phyloP scores from a whole-genome alignment of 2,329 filamentous ascomycete species.

The Hyphodiscus sp. region DNA sequence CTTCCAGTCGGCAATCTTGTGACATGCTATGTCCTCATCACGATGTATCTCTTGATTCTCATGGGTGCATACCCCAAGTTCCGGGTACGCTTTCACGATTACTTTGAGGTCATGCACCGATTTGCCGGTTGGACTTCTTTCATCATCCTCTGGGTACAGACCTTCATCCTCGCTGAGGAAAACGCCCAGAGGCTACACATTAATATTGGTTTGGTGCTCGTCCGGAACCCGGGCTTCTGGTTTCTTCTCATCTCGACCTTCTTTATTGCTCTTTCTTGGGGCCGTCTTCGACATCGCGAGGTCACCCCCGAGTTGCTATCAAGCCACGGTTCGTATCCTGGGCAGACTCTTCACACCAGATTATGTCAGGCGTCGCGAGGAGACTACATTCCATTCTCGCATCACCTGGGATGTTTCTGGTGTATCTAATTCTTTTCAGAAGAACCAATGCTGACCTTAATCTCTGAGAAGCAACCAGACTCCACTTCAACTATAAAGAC shows the following conservation, averaged over 20 bases:
- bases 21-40: constrained; percentile 51
- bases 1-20: constrained; percentile 38
- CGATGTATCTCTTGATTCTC: constrained; percentile 53
- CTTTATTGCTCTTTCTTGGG: constrained; percentile 66
- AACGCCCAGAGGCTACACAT: constrained; percentile 31
- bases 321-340: constrained; percentile 38
- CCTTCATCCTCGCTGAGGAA: constrained; percentile 46
- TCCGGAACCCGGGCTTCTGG: constrained; percentile 55
- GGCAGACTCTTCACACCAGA: no score
- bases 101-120: constrained; percentile 65
- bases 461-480: constrained; percentile 46
- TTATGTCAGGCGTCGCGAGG: no score
- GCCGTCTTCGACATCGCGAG: constrained; percentile 59
- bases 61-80: constrained; percentile 57
- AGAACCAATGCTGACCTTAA: no score
- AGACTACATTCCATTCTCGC: no score
- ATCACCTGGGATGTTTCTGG: no score
- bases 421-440: no score
- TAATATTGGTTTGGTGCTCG: constrained; percentile 31
- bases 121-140: constrained; percentile 67
- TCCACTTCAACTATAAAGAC: constrained; percentile 57
- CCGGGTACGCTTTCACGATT: constrained; percentile 57
- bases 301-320: constrained; percentile 65
- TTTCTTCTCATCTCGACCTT: constrained; percentile 57
- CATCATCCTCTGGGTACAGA: constrained; percentile 57